Percentiles rank a stretch among this genome's conserved stretches.
Evolutionary conservation across 2,329 filamentous ascomycete species (phyloP).

Genomic region (Fusarium metavorans): DNA sequence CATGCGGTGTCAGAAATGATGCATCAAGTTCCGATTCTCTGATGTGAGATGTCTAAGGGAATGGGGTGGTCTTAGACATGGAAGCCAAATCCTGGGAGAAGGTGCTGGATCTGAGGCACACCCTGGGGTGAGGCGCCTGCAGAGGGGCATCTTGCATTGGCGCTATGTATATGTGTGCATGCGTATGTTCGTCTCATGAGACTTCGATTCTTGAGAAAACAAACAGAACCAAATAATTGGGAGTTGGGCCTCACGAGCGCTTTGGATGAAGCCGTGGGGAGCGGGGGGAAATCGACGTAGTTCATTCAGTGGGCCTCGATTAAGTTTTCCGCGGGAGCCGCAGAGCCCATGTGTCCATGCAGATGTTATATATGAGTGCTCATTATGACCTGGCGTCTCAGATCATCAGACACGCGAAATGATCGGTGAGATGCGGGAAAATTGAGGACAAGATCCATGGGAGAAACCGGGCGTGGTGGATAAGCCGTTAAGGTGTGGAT

Average conservation of each 20-base stretch:
- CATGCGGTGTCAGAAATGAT: background rate
- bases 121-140: background rate
- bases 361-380: background rate
- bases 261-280: background rate
- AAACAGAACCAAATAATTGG: rapidly evolving
- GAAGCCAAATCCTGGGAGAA: background rate
- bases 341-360: background rate
- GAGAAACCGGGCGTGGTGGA: background rate
- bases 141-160: background rate
- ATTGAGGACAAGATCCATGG: background rate
- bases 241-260: background rate
- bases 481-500: background rate
- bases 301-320: background rate
- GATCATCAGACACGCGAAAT: background rate
- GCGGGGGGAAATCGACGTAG: background rate
- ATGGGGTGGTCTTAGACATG: background rate
- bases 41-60: background rate
- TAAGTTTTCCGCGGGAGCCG: background rate
- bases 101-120: background rate
- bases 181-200: background rate
- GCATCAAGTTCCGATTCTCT: background rate
- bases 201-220: background rate
- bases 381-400: background rate
- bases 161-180: background rate
- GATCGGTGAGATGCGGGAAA: background rate